Conservation (phyloP, 345 rosid species). For the Geranium rotundifolium region DNA sequence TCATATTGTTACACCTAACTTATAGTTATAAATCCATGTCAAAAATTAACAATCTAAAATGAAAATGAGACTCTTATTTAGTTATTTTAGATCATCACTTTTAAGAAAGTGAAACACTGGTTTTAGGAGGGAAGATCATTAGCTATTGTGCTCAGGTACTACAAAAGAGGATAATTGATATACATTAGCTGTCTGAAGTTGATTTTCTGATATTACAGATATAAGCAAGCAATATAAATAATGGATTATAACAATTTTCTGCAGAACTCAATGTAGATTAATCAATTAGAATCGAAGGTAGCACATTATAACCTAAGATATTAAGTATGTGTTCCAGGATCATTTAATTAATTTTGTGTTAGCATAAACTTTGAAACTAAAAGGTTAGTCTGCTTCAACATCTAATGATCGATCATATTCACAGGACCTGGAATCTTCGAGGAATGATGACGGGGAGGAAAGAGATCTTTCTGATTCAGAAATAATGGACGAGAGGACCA, state of each 20-base stretch:
- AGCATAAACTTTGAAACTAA: background rate
- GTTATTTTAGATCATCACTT: no score
- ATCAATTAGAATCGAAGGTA: background rate
- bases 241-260: background rate
- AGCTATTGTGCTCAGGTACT: background rate
- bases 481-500: conserved; percentile 19
- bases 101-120: no score
- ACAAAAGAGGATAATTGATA: background rate
- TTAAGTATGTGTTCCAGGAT: background rate
- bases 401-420: background rate
- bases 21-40: no score
- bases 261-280: background rate
- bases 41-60: no score
- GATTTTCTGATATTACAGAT: background rate
- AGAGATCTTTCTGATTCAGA: conserved; percentile 11
- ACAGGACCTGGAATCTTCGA: conserved; percentile 5
- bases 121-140: no score
- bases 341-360: background rate
- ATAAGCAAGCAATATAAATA: no score
- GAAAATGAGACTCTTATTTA: no score
- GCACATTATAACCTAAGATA: no score
- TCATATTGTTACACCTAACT: no score
- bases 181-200: background rate
- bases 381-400: background rate
- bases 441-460: conserved; percentile 5